Percentiles rank a stretch among this genome's conserved stretches.
Conservation (phyloP, 257 asterid genomes). For the Solanum medicagineum region DNA sequence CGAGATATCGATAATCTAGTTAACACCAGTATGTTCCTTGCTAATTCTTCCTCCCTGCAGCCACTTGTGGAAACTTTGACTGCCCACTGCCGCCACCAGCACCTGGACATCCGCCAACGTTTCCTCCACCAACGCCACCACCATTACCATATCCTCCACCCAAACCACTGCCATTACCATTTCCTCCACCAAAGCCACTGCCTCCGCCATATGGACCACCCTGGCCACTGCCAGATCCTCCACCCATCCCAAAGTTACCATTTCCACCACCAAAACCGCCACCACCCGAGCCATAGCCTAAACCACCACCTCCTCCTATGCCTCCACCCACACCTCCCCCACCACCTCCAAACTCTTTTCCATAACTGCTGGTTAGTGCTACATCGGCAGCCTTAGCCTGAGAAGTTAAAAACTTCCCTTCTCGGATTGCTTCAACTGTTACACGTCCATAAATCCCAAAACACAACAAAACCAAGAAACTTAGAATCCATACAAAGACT, state of each 20-base stretch:
- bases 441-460: background rate
- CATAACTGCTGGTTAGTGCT: constrained; percentile 11
- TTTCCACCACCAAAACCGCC: constrained; percentile 8
- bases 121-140: background rate
- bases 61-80: background rate
- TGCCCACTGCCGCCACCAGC: background rate
- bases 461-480: constrained; percentile 18
- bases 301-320: constrained; percentile 4
- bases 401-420: background rate
- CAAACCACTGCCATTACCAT: background rate
- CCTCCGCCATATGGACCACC: background rate
- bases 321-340: background rate
- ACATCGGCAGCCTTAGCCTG: background rate
- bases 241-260: constrained; percentile 4
- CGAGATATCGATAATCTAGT: background rate
- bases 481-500: constrained; percentile 5
- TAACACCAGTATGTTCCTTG: background rate
- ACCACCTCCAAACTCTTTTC: constrained; percentile 11
- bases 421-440: constrained; percentile 14
- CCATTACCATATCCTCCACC: constrained; percentile 2
- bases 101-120: background rate
- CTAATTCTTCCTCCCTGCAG: background rate
- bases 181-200: background rate
- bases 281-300: constrained; percentile 16
- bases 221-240: background rate